Percentiles rank a stretch among this genome's conserved stretches.
Conservation (phyloP, 1,139 yeast species). For the Pichia sp. region DNA sequence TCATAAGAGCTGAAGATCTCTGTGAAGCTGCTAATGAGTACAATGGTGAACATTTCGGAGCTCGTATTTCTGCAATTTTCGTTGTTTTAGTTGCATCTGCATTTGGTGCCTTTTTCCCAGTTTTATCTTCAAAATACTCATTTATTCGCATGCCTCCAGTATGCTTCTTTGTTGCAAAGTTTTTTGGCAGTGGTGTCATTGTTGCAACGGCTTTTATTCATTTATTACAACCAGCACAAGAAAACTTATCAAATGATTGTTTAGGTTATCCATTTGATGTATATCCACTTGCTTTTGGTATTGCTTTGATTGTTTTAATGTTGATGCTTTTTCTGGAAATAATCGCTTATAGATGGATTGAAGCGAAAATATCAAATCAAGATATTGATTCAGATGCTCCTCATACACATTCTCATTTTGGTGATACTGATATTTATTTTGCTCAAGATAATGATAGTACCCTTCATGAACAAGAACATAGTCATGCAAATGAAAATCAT, state of each 20-base stretch:
- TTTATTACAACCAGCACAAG: constrained; percentile 70
- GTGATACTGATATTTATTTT: constrained; percentile 29
- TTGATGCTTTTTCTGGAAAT: constrained; percentile 51
- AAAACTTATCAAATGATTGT: constrained; percentile 44
- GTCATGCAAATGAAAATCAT: background rate
- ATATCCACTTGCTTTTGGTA: constrained; percentile 62
- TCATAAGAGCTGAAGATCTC: constrained; percentile 15
- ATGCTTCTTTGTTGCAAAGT: constrained; percentile 68
- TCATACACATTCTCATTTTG: constrained; percentile 48
- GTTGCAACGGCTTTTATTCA: constrained; percentile 86
- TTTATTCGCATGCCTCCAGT: constrained; percentile 50
- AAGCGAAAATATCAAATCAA: constrained; percentile 32
- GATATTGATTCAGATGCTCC: constrained; percentile 18
- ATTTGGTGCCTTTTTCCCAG: constrained; percentile 55
- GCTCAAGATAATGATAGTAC: constrained; percentile 1
- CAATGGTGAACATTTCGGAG: constrained; percentile 38
- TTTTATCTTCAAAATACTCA: constrained; percentile 50
- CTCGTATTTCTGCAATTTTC: constrained; percentile 66
- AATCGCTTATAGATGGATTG: constrained; percentile 47
- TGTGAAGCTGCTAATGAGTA: constrained; percentile 17
- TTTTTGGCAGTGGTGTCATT: constrained; percentile 89
- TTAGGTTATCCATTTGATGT: constrained; percentile 48
- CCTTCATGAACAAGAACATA: background rate
- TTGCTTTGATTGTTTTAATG: constrained; percentile 51
- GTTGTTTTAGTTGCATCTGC: constrained; percentile 56